These are phyloP conservation scores for Picea glauca DNA, from an alignment of 75 land plant species.

Conservation along the genomic window DNA sequence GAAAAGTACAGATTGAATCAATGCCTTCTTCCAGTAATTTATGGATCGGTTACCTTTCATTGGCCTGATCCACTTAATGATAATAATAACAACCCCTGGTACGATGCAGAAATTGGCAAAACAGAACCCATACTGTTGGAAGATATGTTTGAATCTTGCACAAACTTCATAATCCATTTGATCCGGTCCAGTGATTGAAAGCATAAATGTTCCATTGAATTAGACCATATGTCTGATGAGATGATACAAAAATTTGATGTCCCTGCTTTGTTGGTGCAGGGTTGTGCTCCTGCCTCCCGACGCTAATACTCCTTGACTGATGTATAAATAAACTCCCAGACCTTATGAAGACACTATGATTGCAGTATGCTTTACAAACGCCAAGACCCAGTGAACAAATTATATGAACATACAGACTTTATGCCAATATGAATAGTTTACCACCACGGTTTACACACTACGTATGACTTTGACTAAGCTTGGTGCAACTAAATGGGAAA, in stretches of 20 bases:
- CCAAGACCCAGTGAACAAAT: neutral
- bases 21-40: neutral
- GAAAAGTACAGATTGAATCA: neutral
- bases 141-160: neutral
- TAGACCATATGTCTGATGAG: neutral
- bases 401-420: neutral
- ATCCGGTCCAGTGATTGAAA: neutral
- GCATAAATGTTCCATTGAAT: neutral
- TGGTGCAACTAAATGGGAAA: neutral
- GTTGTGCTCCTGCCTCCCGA: neutral
- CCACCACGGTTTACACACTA: no score
- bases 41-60: neutral
- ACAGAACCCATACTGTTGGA: neutral
- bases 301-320: neutral
- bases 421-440: no score
- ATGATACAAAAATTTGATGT: neutral
- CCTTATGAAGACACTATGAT: no score
- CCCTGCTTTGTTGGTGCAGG: slow-evolving; percentile 11
- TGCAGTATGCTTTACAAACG: neutral
- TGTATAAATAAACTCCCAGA: neutral
- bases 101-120: neutral
- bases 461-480: neutral
- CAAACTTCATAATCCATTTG: neutral
- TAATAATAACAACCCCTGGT: neutral
- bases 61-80: neutral